Percentiles rank a stretch among this genome's conserved stretches.
phyloP scores from a whole-genome alignment of 2,329 filamentous ascomycete genomes.

The Myriangium duriaei region DNA sequence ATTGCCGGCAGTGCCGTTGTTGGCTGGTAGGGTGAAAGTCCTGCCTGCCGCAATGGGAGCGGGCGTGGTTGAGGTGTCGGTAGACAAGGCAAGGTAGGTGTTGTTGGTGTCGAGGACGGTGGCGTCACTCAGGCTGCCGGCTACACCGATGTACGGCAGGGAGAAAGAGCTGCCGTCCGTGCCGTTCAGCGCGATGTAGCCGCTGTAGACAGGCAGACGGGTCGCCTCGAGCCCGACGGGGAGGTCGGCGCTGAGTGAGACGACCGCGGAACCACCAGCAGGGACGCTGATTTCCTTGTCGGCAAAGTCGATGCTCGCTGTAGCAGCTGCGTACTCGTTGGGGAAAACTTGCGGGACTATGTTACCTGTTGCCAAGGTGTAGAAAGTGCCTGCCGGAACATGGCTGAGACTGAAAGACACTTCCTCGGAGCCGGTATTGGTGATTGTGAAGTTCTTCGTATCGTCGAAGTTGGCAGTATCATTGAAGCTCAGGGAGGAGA shows the following conservation, averaged over 20 bases:
- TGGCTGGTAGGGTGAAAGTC: constrained; percentile 16
- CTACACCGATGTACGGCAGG: constrained; percentile 24
- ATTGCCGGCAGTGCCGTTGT: constrained; percentile 12
- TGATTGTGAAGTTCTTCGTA: constrained; percentile 41
- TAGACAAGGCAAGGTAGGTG: constrained; percentile 16
- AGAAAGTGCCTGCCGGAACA: constrained; percentile 39
- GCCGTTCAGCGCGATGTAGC: constrained; percentile 19
- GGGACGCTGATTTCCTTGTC: constrained; percentile 11
- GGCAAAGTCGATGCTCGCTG: constrained; percentile 15
- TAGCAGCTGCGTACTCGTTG: constrained; percentile 14
- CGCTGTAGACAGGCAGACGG: constrained; percentile 12
- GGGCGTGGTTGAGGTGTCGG: constrained; percentile 10
- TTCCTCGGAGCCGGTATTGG: constrained; percentile 38
- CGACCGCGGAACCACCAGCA: constrained; percentile 14
- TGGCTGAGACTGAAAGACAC: constrained; percentile 43
- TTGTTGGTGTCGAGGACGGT: constrained; percentile 17
- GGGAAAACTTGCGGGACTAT: constrained; percentile 14
- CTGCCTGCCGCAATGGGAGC: constrained; percentile 11
- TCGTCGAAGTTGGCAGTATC: constrained; percentile 46
- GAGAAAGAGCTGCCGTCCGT: constrained; percentile 18
- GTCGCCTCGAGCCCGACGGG: constrained; percentile 14
- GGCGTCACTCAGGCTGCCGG: constrained; percentile 14
- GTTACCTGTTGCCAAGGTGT: constrained; percentile 29
- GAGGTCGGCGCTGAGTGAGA: constrained; percentile 15
- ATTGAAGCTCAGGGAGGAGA: constrained; percentile 50